phyloP scores from a whole-genome alignment of 495 filamentous ascomycete genomes.

The Thozetella sp. region DNA sequence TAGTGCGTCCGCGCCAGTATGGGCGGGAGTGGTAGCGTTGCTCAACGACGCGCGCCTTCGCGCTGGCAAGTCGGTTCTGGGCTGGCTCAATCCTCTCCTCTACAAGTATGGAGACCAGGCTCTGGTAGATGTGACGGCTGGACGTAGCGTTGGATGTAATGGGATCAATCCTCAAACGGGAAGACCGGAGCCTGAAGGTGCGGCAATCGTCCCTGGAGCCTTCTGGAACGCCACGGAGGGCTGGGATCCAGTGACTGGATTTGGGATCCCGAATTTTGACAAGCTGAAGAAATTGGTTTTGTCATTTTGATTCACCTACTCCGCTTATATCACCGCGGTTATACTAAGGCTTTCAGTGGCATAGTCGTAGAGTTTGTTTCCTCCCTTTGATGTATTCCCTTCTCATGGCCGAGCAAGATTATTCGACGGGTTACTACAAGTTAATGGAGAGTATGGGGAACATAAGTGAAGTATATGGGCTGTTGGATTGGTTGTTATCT shows the following conservation, averaged over 20 bases:
- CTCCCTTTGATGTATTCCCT: too few species aligned
- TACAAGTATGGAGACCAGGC: constrained; percentile 50
- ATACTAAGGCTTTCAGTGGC: too few species aligned
- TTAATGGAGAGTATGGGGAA: too few species aligned
- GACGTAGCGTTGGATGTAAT: constrained; percentile 57
- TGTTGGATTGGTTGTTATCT: too few species aligned
- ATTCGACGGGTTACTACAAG: too few species aligned
- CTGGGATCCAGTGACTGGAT: constrained; percentile 26
- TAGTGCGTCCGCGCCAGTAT: constrained; percentile 60
- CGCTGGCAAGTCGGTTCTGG: constrained; percentile 51
- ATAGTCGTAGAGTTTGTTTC: too few species aligned
- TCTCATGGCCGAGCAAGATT: too few species aligned
- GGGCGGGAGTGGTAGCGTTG: constrained; percentile 59
- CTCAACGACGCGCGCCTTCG: constrained; percentile 65
- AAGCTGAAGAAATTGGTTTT: constrained; percentile 18
- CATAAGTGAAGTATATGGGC: too few species aligned
- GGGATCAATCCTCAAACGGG: constrained; percentile 19
- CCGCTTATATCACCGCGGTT: too few species aligned
- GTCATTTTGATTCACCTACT: too few species aligned
- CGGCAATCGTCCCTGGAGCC: constrained; percentile 16
- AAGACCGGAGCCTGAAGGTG: not conserved
- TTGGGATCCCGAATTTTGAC: constrained; percentile 31
- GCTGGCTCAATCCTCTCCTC: constrained; percentile 72
- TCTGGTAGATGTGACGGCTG: constrained; percentile 60
- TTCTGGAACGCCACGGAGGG: constrained; percentile 21